phyloP scores from a whole-genome alignment of 2,329 filamentous ascomycete genomes.

The Graphium sp. region DNA sequence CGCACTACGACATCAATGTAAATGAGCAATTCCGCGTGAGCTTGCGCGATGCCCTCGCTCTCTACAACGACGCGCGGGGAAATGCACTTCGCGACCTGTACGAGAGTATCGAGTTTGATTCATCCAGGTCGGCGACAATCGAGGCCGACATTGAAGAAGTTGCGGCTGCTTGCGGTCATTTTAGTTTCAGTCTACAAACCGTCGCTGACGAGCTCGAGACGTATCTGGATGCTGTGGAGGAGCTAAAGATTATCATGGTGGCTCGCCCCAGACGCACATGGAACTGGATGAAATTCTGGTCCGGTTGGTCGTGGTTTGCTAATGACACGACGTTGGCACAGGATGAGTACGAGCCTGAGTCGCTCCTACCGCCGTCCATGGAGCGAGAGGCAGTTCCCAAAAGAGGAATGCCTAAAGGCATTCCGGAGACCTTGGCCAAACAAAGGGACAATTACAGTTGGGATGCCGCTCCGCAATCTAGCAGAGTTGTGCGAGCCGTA shows the following conservation, averaged over 20 bases:
- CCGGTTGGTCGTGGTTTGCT: slow-evolving; percentile 8
- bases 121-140: slow-evolving; percentile 51
- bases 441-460: slow-evolving; percentile 37
- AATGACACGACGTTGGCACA: slow-evolving; percentile 7
- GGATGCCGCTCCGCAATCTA: slow-evolving; percentile 33
- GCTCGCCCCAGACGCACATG: slow-evolving; percentile 49
- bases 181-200: slow-evolving; percentile 79
- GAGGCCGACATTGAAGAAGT: slow-evolving; percentile 95
- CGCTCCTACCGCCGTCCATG: slow-evolving; percentile 19
- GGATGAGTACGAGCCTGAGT: slow-evolving; percentile 24
- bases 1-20: slow-evolving; percentile 52
- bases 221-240: slow-evolving; percentile 71
- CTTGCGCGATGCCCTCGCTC: slow-evolving; percentile 58
- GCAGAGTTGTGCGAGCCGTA: slow-evolving; percentile 20
- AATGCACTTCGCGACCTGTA: slow-evolving; percentile 70
- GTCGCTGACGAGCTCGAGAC: slow-evolving; percentile 80
- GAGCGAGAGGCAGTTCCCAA: slow-evolving; percentile 4
- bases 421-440: slow-evolving; percentile 33
- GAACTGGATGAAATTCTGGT: slow-evolving; percentile 80
- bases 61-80: slow-evolving; percentile 63
- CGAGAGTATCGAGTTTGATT: slow-evolving; percentile 56
- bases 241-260: slow-evolving; percentile 58
- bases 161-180: slow-evolving; percentile 92
- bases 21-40: slow-evolving; percentile 70
- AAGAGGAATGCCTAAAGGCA: slow-evolving; percentile 34